Base-by-base conservation (phyloP, 176 grass and related monocot species). In the Carex littledalei region DNA sequence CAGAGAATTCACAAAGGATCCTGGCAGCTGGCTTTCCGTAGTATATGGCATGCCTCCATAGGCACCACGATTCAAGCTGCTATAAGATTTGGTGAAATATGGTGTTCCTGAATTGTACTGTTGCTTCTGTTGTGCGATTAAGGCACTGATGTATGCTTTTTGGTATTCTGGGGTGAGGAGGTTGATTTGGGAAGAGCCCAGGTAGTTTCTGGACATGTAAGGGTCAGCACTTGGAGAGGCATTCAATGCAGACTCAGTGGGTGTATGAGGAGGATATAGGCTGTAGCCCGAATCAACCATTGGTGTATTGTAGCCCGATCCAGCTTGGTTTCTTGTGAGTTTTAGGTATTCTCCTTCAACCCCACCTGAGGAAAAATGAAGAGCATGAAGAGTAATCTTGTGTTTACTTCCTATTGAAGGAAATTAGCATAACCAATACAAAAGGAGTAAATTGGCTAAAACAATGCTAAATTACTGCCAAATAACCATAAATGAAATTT, bases 81-180 rank as follows among this genome's bases (percentile, higher is more conserved):
- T 82, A 86, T 82, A 81, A 84, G 91, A 92, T 78, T 95, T 95
- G 47, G 84, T 86, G 39, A 89, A 49, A 84, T 86, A 91, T 62
- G 87, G 85, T 69, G 94, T 89, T 6, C 84, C 88, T 35, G 81
- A 69, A 64, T 21, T 69, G 61, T 95, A 97, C 31, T 91, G 93
- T 72, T 93, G 86, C 81, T 99, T 99, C 63, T 94, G 93, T 80
- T 99, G 93, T 43, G 96, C 87, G 53, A 92, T 61, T 82, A 98
- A 83, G 8, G 91, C 88, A 56, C 58, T 92, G 71, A 95, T 81
- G 84, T 95, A 95, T 53, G 91, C 90, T 24, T 94, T 93, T 84
- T 93, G 93, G 56, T 94, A 98, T 55, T 88, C 93, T 78, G 88
- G 84, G 50, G 37, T 39, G 5, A 86, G 89, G 85, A 67, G 43